Evolutionary conservation across 495 filamentous ascomycete genomes (phyloP).

Genomic region (Wilcoxina mikolae): DNA sequence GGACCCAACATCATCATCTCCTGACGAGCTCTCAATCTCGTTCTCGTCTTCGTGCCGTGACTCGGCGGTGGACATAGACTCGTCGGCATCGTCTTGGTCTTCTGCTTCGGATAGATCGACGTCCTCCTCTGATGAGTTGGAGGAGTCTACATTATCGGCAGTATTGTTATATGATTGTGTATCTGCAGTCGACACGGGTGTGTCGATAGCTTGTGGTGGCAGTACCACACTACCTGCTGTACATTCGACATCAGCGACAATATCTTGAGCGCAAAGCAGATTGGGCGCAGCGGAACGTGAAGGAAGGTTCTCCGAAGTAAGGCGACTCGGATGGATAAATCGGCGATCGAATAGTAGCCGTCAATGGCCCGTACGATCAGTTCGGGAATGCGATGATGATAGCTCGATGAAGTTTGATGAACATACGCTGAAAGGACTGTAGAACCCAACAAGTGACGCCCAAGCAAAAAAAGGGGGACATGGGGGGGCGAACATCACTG

Average conservation of each 20-base stretch:
- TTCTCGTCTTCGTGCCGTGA: constrained; percentile 18
- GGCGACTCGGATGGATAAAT: constrained; percentile 20
- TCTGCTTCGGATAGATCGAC: constrained; percentile 25
- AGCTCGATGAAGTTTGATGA: constrained; percentile 21
- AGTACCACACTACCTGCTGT: constrained; percentile 28
- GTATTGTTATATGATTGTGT: neutral
- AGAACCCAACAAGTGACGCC: neutral
- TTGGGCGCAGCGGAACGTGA: constrained; percentile 21
- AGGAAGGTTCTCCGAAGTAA: constrained; percentile 19
- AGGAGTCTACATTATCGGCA: neutral
- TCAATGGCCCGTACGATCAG: constrained; percentile 8
- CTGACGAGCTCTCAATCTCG: constrained; percentile 23
- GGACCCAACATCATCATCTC: constrained; percentile 23
- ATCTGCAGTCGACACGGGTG: constrained; percentile 10
- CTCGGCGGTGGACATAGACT: constrained; percentile 24
- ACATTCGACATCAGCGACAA: constrained; percentile 19
- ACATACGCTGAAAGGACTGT: neutral
- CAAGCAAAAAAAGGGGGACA: neutral
- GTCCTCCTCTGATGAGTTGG: constrained; percentile 21
- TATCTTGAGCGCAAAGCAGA: constrained; percentile 15
- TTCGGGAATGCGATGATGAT: constrained; percentile 26
- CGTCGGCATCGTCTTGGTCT: constrained; percentile 19
- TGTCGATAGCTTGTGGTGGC: constrained; percentile 15
- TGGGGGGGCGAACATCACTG: neutral
- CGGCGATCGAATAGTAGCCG: constrained; percentile 11